Base-by-base conservation (phyloP, 2,329 filamentous ascomycete genomes). In the Paraconiothyrium brasiliense region DNA sequence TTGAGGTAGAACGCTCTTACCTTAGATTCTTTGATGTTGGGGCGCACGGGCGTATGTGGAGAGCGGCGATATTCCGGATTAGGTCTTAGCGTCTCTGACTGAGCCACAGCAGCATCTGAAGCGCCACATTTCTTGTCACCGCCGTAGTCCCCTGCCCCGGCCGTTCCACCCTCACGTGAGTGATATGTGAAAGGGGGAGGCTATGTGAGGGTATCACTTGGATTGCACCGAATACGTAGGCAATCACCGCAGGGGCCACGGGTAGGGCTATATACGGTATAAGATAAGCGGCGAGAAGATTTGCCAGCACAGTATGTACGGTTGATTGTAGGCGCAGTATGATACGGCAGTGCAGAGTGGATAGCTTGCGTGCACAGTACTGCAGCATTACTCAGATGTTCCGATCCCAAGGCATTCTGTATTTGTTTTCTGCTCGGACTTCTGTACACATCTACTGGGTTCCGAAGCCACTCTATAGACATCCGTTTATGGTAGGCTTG, bases 11-110 rank as follows among this genome's bases (percentile, higher is more conserved):
- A 32, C 35, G 30, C 20, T 56, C 41, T 32, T 14, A 24, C 41
- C 50, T 57, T 50, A 58, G 51, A 49, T 57, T 58, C 55, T 61
- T 58, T 58, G 54, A 58, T 22, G 39, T 41, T n/a, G 8, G 13
- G 43, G 43, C 43, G 43, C 43, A 46, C 43, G 43, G 9, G 44
- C 37, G 37, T 6, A 30, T 6, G 27, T 30, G 27, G 27, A 49
- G 52, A 37, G 50, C 37, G 51, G 48, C 57, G 48, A 54, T 44
- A 51, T 43, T 49, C 41, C 39, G 37, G 56, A 37, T n/a, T 13
- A 9, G 56, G 35, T 11, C 37, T 52, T 51, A 47, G 44, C 27
- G 24, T 13, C 11, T 4, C 5, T 2, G 7, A 14, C 52, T 59
- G 56, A 48, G 58, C 61, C 61, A 58, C 61, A 58, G 32, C 22